Evolutionary conservation across 1,284 basidiomycete genomes (phyloP).

Genomic region (Crocinoboletus sp.): DNA sequence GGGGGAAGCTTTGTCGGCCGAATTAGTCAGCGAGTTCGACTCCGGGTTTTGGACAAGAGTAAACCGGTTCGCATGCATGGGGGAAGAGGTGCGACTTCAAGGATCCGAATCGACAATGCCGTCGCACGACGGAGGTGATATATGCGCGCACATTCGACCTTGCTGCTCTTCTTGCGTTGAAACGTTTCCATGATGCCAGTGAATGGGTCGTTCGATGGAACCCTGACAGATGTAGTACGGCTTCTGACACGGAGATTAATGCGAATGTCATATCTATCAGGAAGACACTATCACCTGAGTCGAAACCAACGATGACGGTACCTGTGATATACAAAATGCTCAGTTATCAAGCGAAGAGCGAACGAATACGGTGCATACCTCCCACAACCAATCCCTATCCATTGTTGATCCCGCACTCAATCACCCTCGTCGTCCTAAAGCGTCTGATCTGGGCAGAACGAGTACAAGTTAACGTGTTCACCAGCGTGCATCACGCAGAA

Average conservation of each 20-base stretch:
- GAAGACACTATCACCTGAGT: slow-evolving; percentile 38
- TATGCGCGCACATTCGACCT: slow-evolving; percentile 54
- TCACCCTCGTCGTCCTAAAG: slow-evolving; percentile 61
- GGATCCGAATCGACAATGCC: slow-evolving; percentile 73
- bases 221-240: slow-evolving; percentile 59
- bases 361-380: slow-evolving; percentile 41
- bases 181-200: slow-evolving; percentile 10
- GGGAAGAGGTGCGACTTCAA: slow-evolving; percentile 67
- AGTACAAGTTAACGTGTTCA: slow-evolving; percentile 35
- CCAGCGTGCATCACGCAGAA: slow-evolving; percentile 51
- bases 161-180: slow-evolving; percentile 54
- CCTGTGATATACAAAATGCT: slow-evolving; percentile 38
- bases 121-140: slow-evolving; percentile 28
- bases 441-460: slow-evolving; percentile 37
- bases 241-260: slow-evolving; percentile 39
- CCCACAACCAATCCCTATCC: slow-evolving; percentile 83
- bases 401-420: slow-evolving; percentile 82
- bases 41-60: slow-evolving; percentile 28
- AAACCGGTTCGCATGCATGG: slow-evolving; percentile 17
- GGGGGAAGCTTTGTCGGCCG: not conserved
- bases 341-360: slow-evolving; percentile 7
- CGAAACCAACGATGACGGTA: slow-evolving; percentile 77
- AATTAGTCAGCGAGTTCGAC: slow-evolving; percentile 6
- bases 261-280: slow-evolving; percentile 4
- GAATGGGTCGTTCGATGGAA: slow-evolving; percentile 23